A percentile compares a stretch with the other conserved stretches of the same genome.
Conservation (phyloP, 2,329 filamentous ascomycete species). For the Cryphonectria carpinicola region DNA sequence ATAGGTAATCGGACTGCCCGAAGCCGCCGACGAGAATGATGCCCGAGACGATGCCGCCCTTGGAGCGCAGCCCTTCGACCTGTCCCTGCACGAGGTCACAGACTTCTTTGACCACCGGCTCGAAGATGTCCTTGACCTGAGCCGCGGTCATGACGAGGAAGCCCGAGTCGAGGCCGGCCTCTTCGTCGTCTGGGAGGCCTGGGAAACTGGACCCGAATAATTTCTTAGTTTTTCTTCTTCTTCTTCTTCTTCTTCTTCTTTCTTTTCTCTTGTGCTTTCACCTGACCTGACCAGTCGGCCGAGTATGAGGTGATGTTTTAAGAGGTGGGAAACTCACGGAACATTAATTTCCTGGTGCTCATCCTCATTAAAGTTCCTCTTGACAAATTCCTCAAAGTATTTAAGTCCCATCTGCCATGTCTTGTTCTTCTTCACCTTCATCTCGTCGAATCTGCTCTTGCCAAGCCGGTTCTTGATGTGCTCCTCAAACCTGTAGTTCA, state of each 20-base stretch:
- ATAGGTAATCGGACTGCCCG: slow-evolving; percentile 77
- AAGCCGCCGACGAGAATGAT: slow-evolving; percentile 84
- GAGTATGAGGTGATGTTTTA: neutral
- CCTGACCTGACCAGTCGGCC: neutral
- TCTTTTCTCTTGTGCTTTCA: neutral
- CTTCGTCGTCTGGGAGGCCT: slow-evolving; percentile 75
- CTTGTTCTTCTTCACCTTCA: slow-evolving; percentile 77
- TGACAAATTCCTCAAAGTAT: slow-evolving; percentile 85
- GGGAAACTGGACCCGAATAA: slow-evolving; percentile 59
- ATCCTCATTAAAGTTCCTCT: slow-evolving; percentile 80
- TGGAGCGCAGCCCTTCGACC: slow-evolving; percentile 64
- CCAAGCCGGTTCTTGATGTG: slow-evolving; percentile 72
- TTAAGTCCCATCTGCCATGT: slow-evolving; percentile 79
- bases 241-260: neutral
- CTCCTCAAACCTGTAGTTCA: slow-evolving; percentile 82
- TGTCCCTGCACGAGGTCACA: slow-evolving; percentile 71
- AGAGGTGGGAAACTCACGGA: slow-evolving; percentile 52
- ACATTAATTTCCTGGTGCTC: slow-evolving; percentile 78
- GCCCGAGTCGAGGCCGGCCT: slow-evolving; percentile 73
- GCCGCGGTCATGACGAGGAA: slow-evolving; percentile 73
- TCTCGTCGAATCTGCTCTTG: slow-evolving; percentile 68
- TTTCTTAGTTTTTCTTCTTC: neutral
- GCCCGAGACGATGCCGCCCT: slow-evolving; percentile 68
- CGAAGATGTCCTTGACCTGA: slow-evolving; percentile 74
- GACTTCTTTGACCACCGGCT: slow-evolving; percentile 73